Evolutionary conservation across 2,329 filamentous ascomycete genomes (phyloP).

Genomic region (Lasiodiplodia citricola): DNA sequence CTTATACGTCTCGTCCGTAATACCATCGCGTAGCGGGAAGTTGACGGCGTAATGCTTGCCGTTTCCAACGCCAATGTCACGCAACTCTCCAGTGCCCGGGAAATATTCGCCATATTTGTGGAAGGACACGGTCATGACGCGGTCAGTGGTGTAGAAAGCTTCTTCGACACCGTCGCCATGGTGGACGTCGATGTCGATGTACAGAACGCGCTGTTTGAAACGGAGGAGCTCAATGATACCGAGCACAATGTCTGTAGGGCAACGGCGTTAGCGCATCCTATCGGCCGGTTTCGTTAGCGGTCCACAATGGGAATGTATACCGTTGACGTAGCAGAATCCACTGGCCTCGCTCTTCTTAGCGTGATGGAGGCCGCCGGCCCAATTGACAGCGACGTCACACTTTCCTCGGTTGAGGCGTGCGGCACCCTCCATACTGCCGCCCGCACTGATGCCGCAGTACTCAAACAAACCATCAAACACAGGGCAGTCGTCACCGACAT

Average conservation of each 20-base stretch:
- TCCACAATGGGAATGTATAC: conserved; percentile 32
- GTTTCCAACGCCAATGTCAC: conserved; percentile 70
- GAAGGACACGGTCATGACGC: conserved; percentile 74
- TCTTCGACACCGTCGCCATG: conserved; percentile 73
- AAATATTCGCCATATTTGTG: conserved; percentile 78
- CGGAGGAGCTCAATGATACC: conserved; percentile 69
- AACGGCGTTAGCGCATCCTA: conserved; percentile 2
- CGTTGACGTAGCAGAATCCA: conserved; percentile 57
- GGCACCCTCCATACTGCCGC: conserved; percentile 73
- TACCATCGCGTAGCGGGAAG: conserved; percentile 71
- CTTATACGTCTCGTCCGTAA: conserved; percentile 71
- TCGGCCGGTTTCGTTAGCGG: neutral
- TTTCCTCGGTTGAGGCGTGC: conserved; percentile 71
- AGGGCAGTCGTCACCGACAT: conserved; percentile 67
- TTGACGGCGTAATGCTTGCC: conserved; percentile 74
- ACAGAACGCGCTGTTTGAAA: conserved; percentile 68
- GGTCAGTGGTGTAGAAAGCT: conserved; percentile 73
- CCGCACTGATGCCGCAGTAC: conserved; percentile 72
- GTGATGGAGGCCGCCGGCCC: conserved; percentile 56
- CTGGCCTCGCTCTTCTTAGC: conserved; percentile 55
- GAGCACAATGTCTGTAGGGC: conserved; percentile 64
- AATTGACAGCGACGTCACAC: conserved; percentile 68
- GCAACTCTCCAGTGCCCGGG: conserved; percentile 70
- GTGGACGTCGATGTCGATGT: conserved; percentile 72
- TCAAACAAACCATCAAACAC: conserved; percentile 74